Evolutionary conservation across 2,329 filamentous ascomycete species (phyloP).

Genomic region (Neocatenulostroma microsporum): DNA sequence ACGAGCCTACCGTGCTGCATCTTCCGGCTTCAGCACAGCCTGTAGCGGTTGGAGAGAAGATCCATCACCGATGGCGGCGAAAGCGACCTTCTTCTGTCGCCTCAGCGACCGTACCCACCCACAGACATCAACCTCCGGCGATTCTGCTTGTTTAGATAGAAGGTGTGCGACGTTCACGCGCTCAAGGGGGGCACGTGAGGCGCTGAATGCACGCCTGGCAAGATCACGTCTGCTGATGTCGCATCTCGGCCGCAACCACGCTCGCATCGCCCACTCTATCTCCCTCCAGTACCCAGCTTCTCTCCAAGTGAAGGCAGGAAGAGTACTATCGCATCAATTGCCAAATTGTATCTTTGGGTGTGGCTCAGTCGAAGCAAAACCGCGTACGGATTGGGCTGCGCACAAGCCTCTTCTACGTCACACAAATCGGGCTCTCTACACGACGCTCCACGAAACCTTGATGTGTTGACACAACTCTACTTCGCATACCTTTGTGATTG

Average conservation of each 20-base stretch:
- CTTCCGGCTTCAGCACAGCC: constrained; percentile 64
- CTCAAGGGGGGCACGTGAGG: constrained; percentile 11
- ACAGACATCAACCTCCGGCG: constrained; percentile 44
- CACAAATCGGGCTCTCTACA: too few relatives aligned
- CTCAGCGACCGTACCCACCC: constrained; percentile 79
- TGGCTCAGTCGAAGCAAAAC: too few relatives aligned
- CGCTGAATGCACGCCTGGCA: constrained; percentile 5
- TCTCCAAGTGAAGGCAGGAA: too few relatives aligned
- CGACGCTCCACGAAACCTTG: too few relatives aligned
- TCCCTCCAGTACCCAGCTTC: too few relatives aligned
- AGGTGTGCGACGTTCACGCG: constrained; percentile 20
- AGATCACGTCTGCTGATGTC: constrained; percentile 5
- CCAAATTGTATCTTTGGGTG: too few relatives aligned
- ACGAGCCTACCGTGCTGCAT: constrained; percentile 64
- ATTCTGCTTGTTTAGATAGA: constrained; percentile 15
- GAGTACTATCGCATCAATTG: too few relatives aligned
- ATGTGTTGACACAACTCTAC: too few relatives aligned
- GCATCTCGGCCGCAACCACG: constrained; percentile 3
- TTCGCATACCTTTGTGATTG: too few relatives aligned
- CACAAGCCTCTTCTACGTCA: too few relatives aligned
- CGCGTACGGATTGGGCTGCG: too few relatives aligned
- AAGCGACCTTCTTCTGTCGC: constrained; percentile 75
- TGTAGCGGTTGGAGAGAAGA: constrained; percentile 73
- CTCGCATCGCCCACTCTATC: constrained; percentile 7
- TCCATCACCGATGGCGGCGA: constrained; percentile 81